Evolutionary conservation across 2,329 filamentous ascomycete genomes (phyloP).

Genomic region (Monilinia vaccinii-corymbosi): DNA sequence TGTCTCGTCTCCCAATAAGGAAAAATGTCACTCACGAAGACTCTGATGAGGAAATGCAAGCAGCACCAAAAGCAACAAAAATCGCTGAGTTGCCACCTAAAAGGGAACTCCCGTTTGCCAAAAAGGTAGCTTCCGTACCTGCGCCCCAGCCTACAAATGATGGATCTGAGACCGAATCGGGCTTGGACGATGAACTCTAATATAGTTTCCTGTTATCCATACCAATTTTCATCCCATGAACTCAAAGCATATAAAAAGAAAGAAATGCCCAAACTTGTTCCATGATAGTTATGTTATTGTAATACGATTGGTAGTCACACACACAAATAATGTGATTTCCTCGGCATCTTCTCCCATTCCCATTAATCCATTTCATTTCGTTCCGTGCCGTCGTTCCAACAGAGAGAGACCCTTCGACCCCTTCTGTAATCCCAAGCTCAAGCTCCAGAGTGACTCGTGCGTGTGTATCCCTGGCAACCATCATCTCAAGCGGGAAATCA

Average conservation of each 20-base stretch:
- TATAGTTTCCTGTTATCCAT: not conserved
- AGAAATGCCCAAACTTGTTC: not conserved
- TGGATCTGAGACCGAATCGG: constrained; percentile 27
- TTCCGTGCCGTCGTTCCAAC: too few relatives aligned
- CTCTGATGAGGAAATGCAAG: not conserved
- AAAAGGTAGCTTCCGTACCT: constrained; percentile 10
- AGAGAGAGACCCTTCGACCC: not conserved
- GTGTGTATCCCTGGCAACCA: constrained; percentile 6
- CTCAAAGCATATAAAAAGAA: not conserved
- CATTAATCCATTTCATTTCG: not conserved
- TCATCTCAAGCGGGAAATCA: not conserved
- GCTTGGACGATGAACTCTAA: constrained; percentile 24
- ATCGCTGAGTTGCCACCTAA: constrained; percentile 12
- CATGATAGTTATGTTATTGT: not conserved
- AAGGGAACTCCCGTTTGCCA: constrained; percentile 18
- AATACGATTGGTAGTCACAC: not conserved
- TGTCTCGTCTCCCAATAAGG: not conserved
- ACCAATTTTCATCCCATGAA: not conserved
- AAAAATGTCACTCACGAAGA: not conserved
- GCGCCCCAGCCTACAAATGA: constrained; percentile 12
- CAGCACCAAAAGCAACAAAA: constrained; percentile 2
- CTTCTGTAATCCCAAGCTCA: not conserved
- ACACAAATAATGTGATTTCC: not conserved
- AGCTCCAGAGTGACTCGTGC: constrained; percentile 2
- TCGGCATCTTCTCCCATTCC: not conserved